These are phyloP conservation scores for Fonsecaea erecta DNA, from an alignment of 2,329 filamentous ascomycete species.

Conservation along the genomic window DNA sequence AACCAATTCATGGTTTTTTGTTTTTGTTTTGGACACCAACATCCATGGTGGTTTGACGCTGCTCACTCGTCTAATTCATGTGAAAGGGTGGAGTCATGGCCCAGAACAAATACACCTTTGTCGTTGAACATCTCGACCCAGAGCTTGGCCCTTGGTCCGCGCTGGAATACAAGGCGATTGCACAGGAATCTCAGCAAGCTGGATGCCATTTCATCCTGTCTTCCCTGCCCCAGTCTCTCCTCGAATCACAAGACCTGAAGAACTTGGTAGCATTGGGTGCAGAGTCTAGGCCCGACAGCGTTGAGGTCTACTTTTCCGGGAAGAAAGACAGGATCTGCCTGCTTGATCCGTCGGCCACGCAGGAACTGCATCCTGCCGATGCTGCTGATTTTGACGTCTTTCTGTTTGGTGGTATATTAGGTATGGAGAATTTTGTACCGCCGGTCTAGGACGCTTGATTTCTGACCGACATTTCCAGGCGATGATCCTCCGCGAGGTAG, in stretches of 20 bases:
- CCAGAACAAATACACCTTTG: constrained; percentile 69
- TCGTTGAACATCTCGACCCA: constrained; percentile 94
- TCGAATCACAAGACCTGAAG: constrained; percentile 64
- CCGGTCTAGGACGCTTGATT: neutral
- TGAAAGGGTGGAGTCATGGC: constrained; percentile 32
- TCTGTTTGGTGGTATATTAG: constrained; percentile 93
- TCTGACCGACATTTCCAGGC: constrained; percentile 56
- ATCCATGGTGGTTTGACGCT: no score
- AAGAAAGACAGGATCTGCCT: constrained; percentile 81
- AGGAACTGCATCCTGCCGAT: constrained; percentile 83
- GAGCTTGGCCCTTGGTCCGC: constrained; percentile 94
- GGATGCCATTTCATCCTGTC: constrained; percentile 78
- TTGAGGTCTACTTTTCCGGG: constrained; percentile 78
- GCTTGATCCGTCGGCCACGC: constrained; percentile 80
- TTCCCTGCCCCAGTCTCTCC: constrained; percentile 72
- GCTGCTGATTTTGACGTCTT: constrained; percentile 84
- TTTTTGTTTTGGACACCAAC: neutral
- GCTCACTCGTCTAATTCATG: constrained; percentile 1
- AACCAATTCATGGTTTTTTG: neutral
- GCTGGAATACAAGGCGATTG: constrained; percentile 88
- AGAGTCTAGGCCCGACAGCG: constrained; percentile 73
- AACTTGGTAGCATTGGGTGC: constrained; percentile 63
- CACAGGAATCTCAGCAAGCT: constrained; percentile 72
- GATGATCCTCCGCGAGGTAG: constrained; percentile 80
- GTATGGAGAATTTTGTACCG: constrained; percentile 53